Evolutionary conservation across 2,329 filamentous ascomycete genomes (phyloP), one percentile per base, ranked within the genome.

Genomic region (Neonectria punicea): DNA sequence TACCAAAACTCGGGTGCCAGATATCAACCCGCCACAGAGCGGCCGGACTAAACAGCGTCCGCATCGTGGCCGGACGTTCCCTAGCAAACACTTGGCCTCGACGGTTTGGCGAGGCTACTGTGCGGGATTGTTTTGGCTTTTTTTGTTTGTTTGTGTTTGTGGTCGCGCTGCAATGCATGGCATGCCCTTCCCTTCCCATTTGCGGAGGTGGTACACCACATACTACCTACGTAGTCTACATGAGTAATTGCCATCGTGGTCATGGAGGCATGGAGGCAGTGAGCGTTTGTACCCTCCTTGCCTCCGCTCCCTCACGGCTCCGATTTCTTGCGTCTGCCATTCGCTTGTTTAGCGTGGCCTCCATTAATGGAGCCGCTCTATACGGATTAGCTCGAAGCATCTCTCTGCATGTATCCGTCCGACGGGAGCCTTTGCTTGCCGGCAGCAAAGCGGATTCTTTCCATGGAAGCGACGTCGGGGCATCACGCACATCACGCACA

Each of bases 391-490:
- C 49, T 50, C 55, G 44, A 63, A 63, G 55, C 55, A 43, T 58
- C 32, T 53, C n/a, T 58, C 25, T 63, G 55, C 55, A 63, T 57
- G 49, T 58, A 41, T 18, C 28, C 44, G 41, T 36, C 59, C 59
- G 59, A 50, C 41, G 55, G 41, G 53, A 63, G 55, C 61, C 61
- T 59, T 54, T 58, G 50, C 41, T 59, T 58, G 61, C 61, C 61
- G 50, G 55, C 54, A 54, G 34, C 60, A 63, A 55, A 63, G 61
- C 61, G 61, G 61, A 63, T 63, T 43, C 39, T 10, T 43, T 63
- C 34, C 34, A 55, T 59, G 32, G 34, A 46, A 63, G 61, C 61
- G 61, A 59, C 55, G 54, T 63, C 32, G 61, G 55, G 61, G 13
- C 61, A 58, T 63, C 50, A 63, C 61, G 49, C 61, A 63, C 61